A percentile compares a stretch with the other conserved stretches of the same genome.
phyloP scores from a whole-genome alignment of 148 eudicot genomes.

The Silene conica region DNA sequence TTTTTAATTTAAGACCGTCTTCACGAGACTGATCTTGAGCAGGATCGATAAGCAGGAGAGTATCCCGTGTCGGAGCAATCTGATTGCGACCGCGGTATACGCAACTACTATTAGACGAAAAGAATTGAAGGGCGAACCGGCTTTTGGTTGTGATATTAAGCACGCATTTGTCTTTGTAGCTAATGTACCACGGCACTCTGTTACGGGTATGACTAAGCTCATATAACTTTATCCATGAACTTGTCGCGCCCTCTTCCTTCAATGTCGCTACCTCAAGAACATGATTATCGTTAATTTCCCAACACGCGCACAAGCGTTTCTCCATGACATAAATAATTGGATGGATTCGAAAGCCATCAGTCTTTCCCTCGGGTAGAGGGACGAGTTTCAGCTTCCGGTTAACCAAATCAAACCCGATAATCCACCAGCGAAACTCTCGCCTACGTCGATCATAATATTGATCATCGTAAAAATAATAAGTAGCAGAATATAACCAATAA shows the following conservation, averaged over 20 bases:
- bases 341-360: background rate
- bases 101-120: too few relatives aligned
- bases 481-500: background rate
- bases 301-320: background rate
- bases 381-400: background rate
- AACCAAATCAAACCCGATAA: slow-evolving; percentile 17
- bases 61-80: background rate
- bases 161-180: background rate
- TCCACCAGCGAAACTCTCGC: background rate
- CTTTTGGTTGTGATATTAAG: background rate
- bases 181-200: background rate
- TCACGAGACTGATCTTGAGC: background rate
- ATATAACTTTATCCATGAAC: slow-evolving; percentile 2
- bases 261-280: background rate
- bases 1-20: background rate
- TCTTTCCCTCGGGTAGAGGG: background rate
- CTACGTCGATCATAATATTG: background rate
- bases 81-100: too few relatives aligned
- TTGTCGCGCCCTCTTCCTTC: background rate
- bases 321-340: slow-evolving; percentile 12
- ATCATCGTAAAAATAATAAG: background rate
- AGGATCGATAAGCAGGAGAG: background rate
- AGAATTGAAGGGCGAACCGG: background rate
- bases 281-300: background rate
- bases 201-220: background rate